Conservation (phyloP, 148 eudicot genomes). For the Fagopyrum esculentum region DNA sequence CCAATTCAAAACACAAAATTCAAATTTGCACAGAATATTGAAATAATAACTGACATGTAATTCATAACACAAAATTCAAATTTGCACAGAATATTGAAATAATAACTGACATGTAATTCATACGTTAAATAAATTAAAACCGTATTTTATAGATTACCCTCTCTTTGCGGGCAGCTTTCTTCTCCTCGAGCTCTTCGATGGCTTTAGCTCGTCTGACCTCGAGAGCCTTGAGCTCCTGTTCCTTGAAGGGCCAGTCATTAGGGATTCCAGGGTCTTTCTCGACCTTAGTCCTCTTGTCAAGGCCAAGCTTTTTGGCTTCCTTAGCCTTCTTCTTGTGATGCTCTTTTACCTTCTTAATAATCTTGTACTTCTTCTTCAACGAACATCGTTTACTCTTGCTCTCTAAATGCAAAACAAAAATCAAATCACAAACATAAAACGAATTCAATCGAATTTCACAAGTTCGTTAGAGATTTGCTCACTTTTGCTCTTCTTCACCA, state of each 20-base stretch:
- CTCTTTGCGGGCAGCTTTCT: conserved; percentile 94
- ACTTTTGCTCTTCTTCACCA: conserved; percentile 88
- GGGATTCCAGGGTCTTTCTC: conserved; percentile 98
- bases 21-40: neutral
- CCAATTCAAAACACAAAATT: neutral
- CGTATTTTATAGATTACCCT: conserved; percentile 36
- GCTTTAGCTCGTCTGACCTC: conserved; percentile 69
- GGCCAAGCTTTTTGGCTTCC: conserved; percentile 79
- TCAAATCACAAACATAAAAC: neutral
- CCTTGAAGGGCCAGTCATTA: conserved; percentile 98
- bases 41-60: neutral
- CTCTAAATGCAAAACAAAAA: conserved; percentile 36
- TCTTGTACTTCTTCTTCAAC: conserved; percentile 74
- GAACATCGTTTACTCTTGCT: conserved; percentile 84
- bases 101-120: neutral
- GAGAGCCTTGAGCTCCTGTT: conserved; percentile 86
- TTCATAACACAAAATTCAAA: neutral
- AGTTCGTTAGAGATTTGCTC: neutral
- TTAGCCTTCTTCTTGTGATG: conserved; percentile 93
- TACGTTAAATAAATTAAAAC: neutral
- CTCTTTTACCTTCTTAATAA: conserved; percentile 73
- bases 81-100: neutral
- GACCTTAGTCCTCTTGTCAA: conserved; percentile 47
- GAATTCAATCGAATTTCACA: too few species aligned
- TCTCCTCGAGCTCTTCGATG: conserved; percentile 65